Evolutionary conservation across 257 asterid genomes (phyloP).

Genomic region (Lycium ferocissimum): DNA sequence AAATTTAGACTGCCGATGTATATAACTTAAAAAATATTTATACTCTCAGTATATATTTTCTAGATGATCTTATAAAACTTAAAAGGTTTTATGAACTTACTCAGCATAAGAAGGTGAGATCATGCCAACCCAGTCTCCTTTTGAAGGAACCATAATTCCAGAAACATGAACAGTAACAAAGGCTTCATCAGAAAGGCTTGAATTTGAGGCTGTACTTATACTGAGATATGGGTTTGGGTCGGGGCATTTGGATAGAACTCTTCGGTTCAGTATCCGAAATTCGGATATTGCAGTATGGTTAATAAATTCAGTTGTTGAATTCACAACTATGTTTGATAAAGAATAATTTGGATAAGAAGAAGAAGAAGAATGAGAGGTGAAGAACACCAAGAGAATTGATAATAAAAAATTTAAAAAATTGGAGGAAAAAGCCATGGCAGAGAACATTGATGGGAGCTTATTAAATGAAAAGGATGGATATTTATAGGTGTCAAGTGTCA

Average conservation of each 20-base stretch:
- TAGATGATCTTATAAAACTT: no score
- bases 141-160: conserved; percentile 61
- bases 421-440: conserved; percentile 21
- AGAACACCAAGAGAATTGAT: not conserved
- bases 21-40: not conserved
- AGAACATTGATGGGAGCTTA: not conserved
- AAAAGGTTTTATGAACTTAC: conserved; percentile 41
- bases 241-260: conserved; percentile 44
- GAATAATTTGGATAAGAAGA: conserved; percentile 13
- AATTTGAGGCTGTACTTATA: conserved; percentile 40
- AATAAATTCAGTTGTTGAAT: conserved; percentile 37
- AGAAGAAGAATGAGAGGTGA: conserved; percentile 12
- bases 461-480: conserved; percentile 6
- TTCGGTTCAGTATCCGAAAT: conserved; percentile 67
- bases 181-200: conserved; percentile 57
- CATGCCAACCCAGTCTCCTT: conserved; percentile 78
- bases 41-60: not conserved
- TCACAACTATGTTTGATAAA: conserved; percentile 8
- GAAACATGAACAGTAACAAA: conserved; percentile 55
- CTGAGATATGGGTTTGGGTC: conserved; percentile 58
- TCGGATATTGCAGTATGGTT: conserved; percentile 73
- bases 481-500: not conserved
- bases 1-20: no score
- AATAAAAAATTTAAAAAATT: not conserved
- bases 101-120: conserved; percentile 72